Evolutionary conservation across 768 basidiomycete species (phyloP).

Genomic region (Pisolithus tinctorius): DNA sequence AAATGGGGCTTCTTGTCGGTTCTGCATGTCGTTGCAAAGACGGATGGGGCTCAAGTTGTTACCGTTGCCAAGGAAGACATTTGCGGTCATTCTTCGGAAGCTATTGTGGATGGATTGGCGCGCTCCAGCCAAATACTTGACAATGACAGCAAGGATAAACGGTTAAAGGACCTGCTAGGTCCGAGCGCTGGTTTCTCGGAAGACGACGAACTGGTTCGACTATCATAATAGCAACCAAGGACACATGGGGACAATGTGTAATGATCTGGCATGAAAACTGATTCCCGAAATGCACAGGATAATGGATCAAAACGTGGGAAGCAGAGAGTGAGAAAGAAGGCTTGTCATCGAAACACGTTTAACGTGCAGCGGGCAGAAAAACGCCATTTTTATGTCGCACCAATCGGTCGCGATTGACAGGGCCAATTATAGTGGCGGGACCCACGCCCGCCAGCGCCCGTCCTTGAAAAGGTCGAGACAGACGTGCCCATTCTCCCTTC

Average conservation of each 20-base stretch:
- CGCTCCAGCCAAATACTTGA: background rate
- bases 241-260: background rate
- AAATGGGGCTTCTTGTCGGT: background rate
- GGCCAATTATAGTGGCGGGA: slow-evolving; percentile 42
- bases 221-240: slow-evolving; percentile 3
- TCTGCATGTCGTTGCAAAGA: background rate
- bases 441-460: slow-evolving; percentile 31
- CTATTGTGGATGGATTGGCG: background rate
- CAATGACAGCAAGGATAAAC: background rate
- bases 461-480: slow-evolving; percentile 35
- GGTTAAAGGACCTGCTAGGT: background rate
- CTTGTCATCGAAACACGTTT: slow-evolving; percentile 73
- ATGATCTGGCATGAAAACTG: too few species aligned
- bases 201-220: background rate
- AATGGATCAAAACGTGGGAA: slow-evolving; percentile 14
- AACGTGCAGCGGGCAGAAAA: slow-evolving; percentile 59
- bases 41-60: background rate
- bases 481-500: slow-evolving; percentile 11
- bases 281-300: slow-evolving; percentile 4
- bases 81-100: slow-evolving; percentile 3
- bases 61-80: slow-evolving; percentile 21
- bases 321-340: slow-evolving; percentile 23
- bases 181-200: slow-evolving; percentile 1
- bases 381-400: slow-evolving; percentile 44
- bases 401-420: slow-evolving; percentile 45